phyloP scores from a whole-genome alignment of 1,139 yeast genomes.

The Yamadazyma oceani region DNA sequence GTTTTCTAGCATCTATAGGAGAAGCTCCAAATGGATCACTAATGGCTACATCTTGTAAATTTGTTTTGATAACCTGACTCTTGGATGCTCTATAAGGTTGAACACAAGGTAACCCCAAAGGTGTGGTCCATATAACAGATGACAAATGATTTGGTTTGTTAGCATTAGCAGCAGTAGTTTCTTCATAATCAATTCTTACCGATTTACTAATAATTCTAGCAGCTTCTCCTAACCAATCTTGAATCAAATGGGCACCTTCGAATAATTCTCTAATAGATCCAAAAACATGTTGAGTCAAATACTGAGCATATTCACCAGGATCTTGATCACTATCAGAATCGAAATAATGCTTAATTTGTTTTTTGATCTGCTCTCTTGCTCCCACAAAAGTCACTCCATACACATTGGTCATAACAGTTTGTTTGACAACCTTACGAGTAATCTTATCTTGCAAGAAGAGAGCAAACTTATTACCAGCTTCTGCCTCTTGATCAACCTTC shows the following conservation, averaged over 20 bases:
- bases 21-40: constrained; percentile 81
- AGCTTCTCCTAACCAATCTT: constrained; percentile 91
- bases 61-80: constrained; percentile 67
- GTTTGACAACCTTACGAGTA: constrained; percentile 87
- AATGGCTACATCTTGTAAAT: constrained; percentile 79
- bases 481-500: constrained; percentile 62
- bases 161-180: constrained; percentile 22
- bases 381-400: constrained; percentile 97
- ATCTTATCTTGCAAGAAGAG: constrained; percentile 57
- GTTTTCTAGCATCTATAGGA: constrained; percentile 86
- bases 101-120: constrained; percentile 89
- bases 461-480: constrained; percentile 54
- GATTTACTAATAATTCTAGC: constrained; percentile 83
- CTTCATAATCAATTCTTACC: constrained; percentile 60
- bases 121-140: constrained; percentile 97
- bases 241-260: constrained; percentile 90
- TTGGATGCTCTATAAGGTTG: constrained; percentile 85
- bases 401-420: constrained; percentile 97
- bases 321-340: constrained; percentile 44
- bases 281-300: constrained; percentile 77
- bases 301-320: constrained; percentile 52
- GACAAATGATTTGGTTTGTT: constrained; percentile 67
- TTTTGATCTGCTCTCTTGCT: constrained; percentile 83
- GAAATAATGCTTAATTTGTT: constrained; percentile 52
- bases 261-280: constrained; percentile 83